Evolutionary conservation across 2,329 filamentous ascomycete species (phyloP).

Genomic region (Aspergillus costaricaensis): DNA sequence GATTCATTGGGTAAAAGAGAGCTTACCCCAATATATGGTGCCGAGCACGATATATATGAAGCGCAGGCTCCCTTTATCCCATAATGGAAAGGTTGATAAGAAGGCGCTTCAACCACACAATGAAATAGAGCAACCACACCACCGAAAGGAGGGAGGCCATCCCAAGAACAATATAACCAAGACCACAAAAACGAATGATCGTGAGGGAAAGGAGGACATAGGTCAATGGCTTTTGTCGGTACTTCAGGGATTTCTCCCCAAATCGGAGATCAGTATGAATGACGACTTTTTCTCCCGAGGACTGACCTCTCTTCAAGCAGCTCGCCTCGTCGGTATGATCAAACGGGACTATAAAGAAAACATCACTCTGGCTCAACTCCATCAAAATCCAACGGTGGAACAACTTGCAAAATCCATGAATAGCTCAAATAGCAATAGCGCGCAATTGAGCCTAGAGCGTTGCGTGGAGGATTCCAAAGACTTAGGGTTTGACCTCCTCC

Average conservation of each 20-base stretch:
- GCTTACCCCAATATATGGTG: slow-evolving; percentile 70
- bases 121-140: background rate
- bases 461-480: slow-evolving; percentile 3
- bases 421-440: background rate
- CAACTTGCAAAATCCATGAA: background rate
- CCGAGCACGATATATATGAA: slow-evolving; percentile 65
- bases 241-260: too few relatives aligned
- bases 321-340: slow-evolving; percentile 1
- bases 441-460: background rate
- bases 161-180: background rate
- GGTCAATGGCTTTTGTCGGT: too few relatives aligned
- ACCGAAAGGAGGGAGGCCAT: background rate
- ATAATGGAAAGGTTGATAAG: slow-evolving; percentile 65
- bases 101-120: slow-evolving; percentile 16
- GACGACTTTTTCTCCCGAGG: slow-evolving; percentile 12
- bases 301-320: slow-evolving; percentile 11
- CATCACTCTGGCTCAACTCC: slow-evolving; percentile 8
- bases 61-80: slow-evolving; percentile 66
- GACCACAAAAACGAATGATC: too few relatives aligned
- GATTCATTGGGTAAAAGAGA: slow-evolving; percentile 65
- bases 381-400: background rate
- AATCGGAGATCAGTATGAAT: background rate
- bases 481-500: slow-evolving; percentile 1
- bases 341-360: background rate
- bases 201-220: too few relatives aligned